Base-by-base conservation (phyloP, 768 basidiomycete genomes). In the Podaxis rugospora region DNA sequence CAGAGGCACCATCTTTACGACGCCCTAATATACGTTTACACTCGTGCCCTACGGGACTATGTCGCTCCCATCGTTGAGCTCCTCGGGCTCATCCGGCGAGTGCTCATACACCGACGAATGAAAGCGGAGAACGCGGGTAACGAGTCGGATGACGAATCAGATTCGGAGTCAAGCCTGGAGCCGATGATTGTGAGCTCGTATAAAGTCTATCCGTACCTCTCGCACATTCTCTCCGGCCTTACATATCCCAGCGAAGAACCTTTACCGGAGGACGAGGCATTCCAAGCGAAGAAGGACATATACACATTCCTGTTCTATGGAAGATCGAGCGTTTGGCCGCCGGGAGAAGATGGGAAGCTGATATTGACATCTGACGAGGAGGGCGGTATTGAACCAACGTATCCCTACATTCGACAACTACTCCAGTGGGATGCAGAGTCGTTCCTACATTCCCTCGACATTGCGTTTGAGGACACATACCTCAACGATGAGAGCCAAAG, bases 21-120 rank as follows among this genome's bases (percentile, higher is more conserved):
- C 67, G 95, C 96, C 0, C 82, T 98, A 61, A 89, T 96, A 60
- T 95, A 97, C 71, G 88, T 98, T 39, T 96, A 95, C 72, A 96
- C 90, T 9, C 84, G 89, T 50, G 93, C 95, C 2, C 74, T 99
- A 66, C 81, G 78, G 62, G 97, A 99, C 70, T 97, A 89, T 62
- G 88, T 95, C 36, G 85, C 93, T 5, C 96, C 97, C 0, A 75
- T 98, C 4, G 90, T 95, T 60, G 90, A 93, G 64, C 78, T 97
- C 11, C 78, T 98, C 40, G 82, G 78, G 9, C 83, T 97, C 49
- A 85, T 98, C 42, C 84, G 88, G 13, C 79, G 79, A 59, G 83
- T 92, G 25, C 83, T 85, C 60, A 82, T 80, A 62, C 77, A 80
- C 63, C 80, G 88, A 49, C 74, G 73, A 51, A 68, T 74, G 5